These are phyloP conservation scores for Penicillium sclerotiorum DNA, from an alignment of 2,329 filamentous ascomycete species.

Conservation along the genomic window DNA sequence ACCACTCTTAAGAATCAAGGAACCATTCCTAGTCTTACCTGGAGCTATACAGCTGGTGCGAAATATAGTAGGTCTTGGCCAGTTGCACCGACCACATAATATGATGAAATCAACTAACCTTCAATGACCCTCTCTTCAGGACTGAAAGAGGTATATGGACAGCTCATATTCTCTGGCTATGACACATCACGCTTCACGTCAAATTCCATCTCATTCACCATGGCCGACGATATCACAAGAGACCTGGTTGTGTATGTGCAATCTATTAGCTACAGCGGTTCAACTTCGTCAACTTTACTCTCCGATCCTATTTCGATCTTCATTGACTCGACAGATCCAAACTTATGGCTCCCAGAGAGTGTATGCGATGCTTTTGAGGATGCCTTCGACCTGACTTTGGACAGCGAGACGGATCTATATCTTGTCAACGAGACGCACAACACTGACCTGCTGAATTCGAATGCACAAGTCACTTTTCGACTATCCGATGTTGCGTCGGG, in stretches of 20 bases:
- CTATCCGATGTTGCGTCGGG: slow-evolving; percentile 51
- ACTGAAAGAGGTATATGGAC: slow-evolving; percentile 53
- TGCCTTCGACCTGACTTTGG: slow-evolving; percentile 66
- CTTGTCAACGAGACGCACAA: slow-evolving; percentile 61
- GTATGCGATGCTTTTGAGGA: slow-evolving; percentile 67
- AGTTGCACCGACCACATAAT: too few relatives aligned
- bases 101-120: too few relatives aligned
- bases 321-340: slow-evolving; percentile 53
- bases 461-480: slow-evolving; percentile 60
- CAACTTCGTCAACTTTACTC: slow-evolving; percentile 14
- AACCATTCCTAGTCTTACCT: slow-evolving; percentile 70
- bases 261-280: slow-evolving; percentile 23
- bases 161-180: slow-evolving; percentile 71
- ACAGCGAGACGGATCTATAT: slow-evolving; percentile 66
- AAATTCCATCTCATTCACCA: slow-evolving; percentile 63
- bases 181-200: slow-evolving; percentile 64
- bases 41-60: slow-evolving; percentile 76
- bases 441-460: slow-evolving; percentile 52
- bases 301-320: slow-evolving; percentile 43
- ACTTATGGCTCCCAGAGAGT: slow-evolving; percentile 51
- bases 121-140: slow-evolving; percentile 32
- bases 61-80: slow-evolving; percentile 69
- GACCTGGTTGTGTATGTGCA: slow-evolving; percentile 63
- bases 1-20: slow-evolving; percentile 57
- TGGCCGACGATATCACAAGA: slow-evolving; percentile 59